Percentiles rank a stretch among this genome's conserved stretches.
Conservation (phyloP, 768 basidiomycete genomes). For the Nevesoporus exiguus region DNA sequence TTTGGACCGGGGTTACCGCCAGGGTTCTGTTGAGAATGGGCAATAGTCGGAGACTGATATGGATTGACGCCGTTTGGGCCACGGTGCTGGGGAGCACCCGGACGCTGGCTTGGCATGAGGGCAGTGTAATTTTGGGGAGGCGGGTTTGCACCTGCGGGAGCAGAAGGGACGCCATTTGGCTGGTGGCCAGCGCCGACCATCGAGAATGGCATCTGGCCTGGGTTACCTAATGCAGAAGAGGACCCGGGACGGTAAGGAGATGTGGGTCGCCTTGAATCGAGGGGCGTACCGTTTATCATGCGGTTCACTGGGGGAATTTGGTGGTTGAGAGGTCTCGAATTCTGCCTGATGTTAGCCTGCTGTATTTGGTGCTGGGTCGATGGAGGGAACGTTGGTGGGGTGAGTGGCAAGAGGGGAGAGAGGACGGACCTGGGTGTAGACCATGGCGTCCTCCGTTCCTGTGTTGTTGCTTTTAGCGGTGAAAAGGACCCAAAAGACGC, state of each 20-base stretch:
- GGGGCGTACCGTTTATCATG: constrained; percentile 34
- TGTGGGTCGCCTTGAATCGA: constrained; percentile 13
- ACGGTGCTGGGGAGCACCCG: constrained; percentile 38
- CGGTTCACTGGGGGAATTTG: constrained; percentile 27
- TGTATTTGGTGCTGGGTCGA: constrained; percentile 36
- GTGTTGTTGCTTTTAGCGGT: constrained; percentile 69
- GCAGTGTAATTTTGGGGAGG: constrained; percentile 33
- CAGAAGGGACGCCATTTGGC: constrained; percentile 42
- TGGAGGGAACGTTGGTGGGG: constrained; percentile 9
- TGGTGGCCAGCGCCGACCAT: constrained; percentile 37
- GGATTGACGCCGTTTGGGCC: constrained; percentile 44
- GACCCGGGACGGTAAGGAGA: constrained; percentile 28
- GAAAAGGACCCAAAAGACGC: constrained; percentile 84
- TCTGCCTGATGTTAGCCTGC: constrained; percentile 33
- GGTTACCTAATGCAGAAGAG: constrained; percentile 15
- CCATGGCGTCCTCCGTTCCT: constrained; percentile 66
- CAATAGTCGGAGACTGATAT: constrained; percentile 65
- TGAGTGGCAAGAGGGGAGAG: background rate
- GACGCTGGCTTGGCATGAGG: constrained; percentile 35
- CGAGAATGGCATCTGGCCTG: constrained; percentile 22
- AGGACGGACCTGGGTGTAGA: constrained; percentile 63
- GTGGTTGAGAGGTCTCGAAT: constrained; percentile 23
- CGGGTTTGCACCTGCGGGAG: constrained; percentile 29
- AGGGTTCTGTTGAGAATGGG: constrained; percentile 53
- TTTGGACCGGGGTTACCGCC: constrained; percentile 32